A percentile compares a stretch with the other conserved stretches of the same genome.
Conservation (phyloP, 371 early-diverging fungal genomes). For the Syncephalastrum contaminatum region DNA sequence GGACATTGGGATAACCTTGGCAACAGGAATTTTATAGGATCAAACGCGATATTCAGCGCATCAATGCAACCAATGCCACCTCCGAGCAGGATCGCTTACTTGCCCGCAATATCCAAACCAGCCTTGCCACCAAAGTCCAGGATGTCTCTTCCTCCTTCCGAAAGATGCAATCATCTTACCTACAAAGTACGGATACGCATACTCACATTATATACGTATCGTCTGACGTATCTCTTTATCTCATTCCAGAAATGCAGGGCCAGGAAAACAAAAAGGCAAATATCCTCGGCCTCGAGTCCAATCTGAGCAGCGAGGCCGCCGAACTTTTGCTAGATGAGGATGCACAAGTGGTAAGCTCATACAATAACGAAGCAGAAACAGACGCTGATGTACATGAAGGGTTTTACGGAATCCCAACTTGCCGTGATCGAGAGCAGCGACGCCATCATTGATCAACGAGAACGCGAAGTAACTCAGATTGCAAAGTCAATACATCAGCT, state of each 20-base stretch:
- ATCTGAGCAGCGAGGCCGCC: conserved; percentile 43
- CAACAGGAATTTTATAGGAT: conserved; percentile 80
- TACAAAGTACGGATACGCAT: conserved; percentile 67
- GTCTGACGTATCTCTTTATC: not conserved
- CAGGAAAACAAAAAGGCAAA: conserved; percentile 49
- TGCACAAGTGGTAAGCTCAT: conserved; percentile 36
- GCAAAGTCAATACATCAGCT: conserved; percentile 89
- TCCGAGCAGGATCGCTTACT: conserved; percentile 69
- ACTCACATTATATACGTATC: not conserved
- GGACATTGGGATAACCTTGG: not conserved
- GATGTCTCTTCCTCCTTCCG: conserved; percentile 80
- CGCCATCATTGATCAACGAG: conserved; percentile 75
- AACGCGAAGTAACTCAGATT: conserved; percentile 89
- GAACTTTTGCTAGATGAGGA: conserved; percentile 48
- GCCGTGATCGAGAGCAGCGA: conserved; percentile 73
- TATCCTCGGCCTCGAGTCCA: conserved; percentile 41
- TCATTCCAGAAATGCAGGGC: conserved; percentile 35
- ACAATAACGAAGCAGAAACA: not conserved
- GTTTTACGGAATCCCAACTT: conserved; percentile 86
- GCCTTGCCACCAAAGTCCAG: conserved; percentile 88
- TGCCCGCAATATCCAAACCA: conserved; percentile 84
- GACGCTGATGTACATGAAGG: conserved; percentile 34
- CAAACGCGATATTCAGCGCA: conserved; percentile 78
- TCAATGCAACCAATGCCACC: conserved; percentile 51
- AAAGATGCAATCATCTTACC: conserved; percentile 82